Percentiles rank a stretch among this genome's conserved stretches.
phyloP scores from a whole-genome alignment of 2,329 filamentous ascomycete species.

The Clarireedia hainanense region DNA sequence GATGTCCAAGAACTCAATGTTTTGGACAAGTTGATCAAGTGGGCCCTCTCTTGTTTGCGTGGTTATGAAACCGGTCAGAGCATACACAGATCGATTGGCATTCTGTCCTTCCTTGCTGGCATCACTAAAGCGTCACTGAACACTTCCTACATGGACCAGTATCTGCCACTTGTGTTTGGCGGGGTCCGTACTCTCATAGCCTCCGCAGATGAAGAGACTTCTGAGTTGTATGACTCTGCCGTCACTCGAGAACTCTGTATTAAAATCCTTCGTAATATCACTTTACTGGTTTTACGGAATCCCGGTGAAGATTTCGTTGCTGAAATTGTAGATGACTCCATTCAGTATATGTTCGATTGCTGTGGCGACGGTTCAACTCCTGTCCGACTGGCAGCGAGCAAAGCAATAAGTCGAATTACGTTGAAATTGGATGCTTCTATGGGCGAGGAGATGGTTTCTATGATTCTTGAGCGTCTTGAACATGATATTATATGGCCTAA shows the following conservation, averaged over 20 bases:
- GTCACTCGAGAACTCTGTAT: conserved; percentile 74
- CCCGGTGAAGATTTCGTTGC: conserved; percentile 13
- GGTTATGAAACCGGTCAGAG: conserved; percentile 30
- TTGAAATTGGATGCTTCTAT: conserved; percentile 72
- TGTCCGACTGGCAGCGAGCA: conserved; percentile 83
- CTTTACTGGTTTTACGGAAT: conserved; percentile 45
- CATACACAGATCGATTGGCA: conserved; percentile 70
- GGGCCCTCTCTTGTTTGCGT: conserved; percentile 58
- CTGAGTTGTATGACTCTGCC: conserved; percentile 60
- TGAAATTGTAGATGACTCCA: conserved; percentile 66
- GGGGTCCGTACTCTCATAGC: conserved; percentile 52
- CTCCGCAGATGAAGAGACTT: conserved; percentile 40
- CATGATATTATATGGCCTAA: conserved; percentile 37
- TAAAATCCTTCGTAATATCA: conserved; percentile 73
- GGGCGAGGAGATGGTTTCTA: conserved; percentile 80
- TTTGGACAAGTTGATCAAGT: conserved; percentile 58
- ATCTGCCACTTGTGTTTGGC: conserved; percentile 59
- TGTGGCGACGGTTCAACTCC: conserved; percentile 85
- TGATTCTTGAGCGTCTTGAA: conserved; percentile 64
- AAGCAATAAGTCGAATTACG: conserved; percentile 81
- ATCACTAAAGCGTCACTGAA: conserved; percentile 62
- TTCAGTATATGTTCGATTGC: conserved; percentile 71
- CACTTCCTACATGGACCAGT: conserved; percentile 63
- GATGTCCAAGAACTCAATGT: conserved; percentile 81
- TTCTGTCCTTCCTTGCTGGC: conserved; percentile 72